Evolutionary conservation across 768 basidiomycete species (phyloP).

Genomic region (Phaffia tasmanica): DNA sequence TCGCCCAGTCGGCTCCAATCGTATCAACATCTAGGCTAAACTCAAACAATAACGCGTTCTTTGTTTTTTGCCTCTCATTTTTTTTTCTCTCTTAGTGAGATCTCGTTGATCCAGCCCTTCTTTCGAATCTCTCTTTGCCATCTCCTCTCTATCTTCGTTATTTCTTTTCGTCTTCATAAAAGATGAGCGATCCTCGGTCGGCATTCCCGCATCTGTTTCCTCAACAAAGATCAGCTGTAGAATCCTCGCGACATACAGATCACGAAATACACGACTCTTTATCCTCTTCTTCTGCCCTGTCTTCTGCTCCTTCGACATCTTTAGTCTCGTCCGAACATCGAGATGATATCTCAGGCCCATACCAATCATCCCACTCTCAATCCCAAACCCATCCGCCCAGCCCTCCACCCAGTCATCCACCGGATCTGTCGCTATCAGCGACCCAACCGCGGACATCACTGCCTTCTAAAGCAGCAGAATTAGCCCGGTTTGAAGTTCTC

Average conservation of each 20-base stretch:
- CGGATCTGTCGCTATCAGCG: not conserved
- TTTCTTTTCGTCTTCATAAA: not conserved
- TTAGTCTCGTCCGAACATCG: not conserved
- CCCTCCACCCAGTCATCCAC: not conserved
- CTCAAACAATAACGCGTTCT: too few relatives aligned
- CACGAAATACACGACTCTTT: not conserved
- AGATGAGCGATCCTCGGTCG: slow-evolving; percentile 6
- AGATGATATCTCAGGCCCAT: too few relatives aligned
- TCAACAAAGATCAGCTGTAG: not conserved
- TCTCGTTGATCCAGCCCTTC: too few relatives aligned
- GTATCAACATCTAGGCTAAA: too few relatives aligned
- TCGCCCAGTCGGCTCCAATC: too few relatives aligned
- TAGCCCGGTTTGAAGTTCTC: slow-evolving; percentile 37
- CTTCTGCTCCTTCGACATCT: not conserved
- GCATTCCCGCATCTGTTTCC: slow-evolving; percentile 9
- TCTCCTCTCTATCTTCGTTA: not conserved
- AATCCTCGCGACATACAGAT: not conserved
- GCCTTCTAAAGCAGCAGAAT: slow-evolving; percentile 5
- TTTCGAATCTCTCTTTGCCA: too few relatives aligned
- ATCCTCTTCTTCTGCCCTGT: not conserved
- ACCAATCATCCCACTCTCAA: not conserved
- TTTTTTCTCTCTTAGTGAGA: too few relatives aligned
- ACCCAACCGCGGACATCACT: not conserved
- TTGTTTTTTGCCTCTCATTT: too few relatives aligned
- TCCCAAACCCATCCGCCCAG: not conserved